Evolutionary conservation across 2,329 filamentous ascomycete species (phyloP).

Genomic region (Dactylonectria macrodidyma): DNA sequence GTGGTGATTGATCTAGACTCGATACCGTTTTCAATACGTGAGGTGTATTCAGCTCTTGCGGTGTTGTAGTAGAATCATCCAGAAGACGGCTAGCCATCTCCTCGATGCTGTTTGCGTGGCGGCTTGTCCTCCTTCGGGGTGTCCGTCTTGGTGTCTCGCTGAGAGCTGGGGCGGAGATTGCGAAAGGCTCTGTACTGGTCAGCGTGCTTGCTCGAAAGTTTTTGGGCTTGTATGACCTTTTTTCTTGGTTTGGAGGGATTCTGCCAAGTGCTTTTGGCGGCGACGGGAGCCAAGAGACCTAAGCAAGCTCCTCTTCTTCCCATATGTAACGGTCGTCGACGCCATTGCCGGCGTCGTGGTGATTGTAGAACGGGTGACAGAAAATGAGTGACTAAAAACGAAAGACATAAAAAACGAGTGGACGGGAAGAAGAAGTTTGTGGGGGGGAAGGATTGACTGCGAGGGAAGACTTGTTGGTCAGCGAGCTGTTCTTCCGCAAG

Average conservation of each 20-base stretch:
- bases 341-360: conserved; percentile 42
- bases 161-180: neutral
- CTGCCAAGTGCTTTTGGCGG: conserved; percentile 39
- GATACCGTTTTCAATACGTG: neutral
- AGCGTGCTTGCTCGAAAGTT: neutral
- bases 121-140: conserved; percentile 28
- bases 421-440: conserved; percentile 12
- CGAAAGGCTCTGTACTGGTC: conserved; percentile 17
- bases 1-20: neutral
- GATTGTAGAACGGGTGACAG: conserved; percentile 19
- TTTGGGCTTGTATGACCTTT: conserved; percentile 34
- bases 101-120: conserved; percentile 37
- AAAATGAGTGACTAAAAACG: conserved; percentile 9
- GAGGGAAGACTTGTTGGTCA: neutral
- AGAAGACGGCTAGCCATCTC: conserved; percentile 51
- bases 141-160: conserved; percentile 27
- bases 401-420: conserved; percentile 13
- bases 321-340: conserved; percentile 45
- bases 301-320: conserved; percentile 51
- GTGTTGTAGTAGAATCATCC: conserved; percentile 41
- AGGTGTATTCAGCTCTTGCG: conserved; percentile 20
- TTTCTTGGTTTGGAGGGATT: conserved; percentile 33
- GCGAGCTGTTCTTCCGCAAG: neutral
- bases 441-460: neutral
- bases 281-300: conserved; percentile 47